Evolutionary conservation across 768 basidiomycete genomes (phyloP).

Genomic region (Ramaria sp.): DNA sequence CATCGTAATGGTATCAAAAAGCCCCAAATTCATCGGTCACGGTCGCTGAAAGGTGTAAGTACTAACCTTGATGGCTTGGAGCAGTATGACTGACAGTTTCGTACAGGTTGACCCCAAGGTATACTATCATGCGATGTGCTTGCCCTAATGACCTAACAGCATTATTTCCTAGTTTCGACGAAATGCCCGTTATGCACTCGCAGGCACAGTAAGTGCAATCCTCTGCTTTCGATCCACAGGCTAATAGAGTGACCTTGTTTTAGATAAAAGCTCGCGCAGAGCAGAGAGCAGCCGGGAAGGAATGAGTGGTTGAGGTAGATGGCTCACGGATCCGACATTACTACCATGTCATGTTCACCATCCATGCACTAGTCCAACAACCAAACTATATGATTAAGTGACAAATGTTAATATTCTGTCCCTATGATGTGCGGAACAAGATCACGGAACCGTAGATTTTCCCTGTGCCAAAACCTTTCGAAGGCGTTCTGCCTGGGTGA

Average conservation of each 20-base stretch:
- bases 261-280: slow-evolving; percentile 61
- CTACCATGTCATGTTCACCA: neutral
- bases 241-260: slow-evolving; percentile 3
- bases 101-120: slow-evolving; percentile 76
- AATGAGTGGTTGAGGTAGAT: slow-evolving; percentile 20
- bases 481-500: slow-evolving; percentile 51
- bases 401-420: too few relatives aligned
- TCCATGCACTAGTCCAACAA: too few relatives aligned
- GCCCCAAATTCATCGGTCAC: slow-evolving; percentile 59
- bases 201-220: slow-evolving; percentile 54
- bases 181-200: slow-evolving; percentile 62
- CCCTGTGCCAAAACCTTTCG: slow-evolving; percentile 1
- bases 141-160: slow-evolving; percentile 8
- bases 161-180: slow-evolving; percentile 59
- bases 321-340: neutral
- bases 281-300: slow-evolving; percentile 34
- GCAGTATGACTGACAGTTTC: slow-evolving; percentile 5
- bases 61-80: slow-evolving; percentile 1
- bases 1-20: slow-evolving; percentile 96
- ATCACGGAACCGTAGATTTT: neutral
- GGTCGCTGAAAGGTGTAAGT: slow-evolving; percentile 88
- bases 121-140: neutral
- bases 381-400: too few relatives aligned
- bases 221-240: neutral
- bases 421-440: neutral